These are phyloP conservation scores for Effrenium voratum DNA, from an alignment of 73 alveolate species.

Conservation along the genomic window DNA sequence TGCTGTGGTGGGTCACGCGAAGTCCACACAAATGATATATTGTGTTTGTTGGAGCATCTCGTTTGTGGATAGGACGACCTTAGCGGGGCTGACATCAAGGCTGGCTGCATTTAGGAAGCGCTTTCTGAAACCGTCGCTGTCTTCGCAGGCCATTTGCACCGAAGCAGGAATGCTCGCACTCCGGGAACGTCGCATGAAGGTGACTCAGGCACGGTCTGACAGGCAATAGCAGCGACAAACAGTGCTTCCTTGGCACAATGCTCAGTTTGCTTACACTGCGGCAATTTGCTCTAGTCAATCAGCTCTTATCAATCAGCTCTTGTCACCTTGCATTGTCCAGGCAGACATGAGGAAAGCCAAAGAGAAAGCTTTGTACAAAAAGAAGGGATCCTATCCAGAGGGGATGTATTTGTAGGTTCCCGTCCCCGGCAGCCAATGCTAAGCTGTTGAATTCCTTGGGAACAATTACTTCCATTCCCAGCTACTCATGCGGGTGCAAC, in stretches of 20 bases:
- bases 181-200: constrained; percentile 99
- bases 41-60: neutral
- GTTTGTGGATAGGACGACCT: constrained; percentile 54
- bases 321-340: constrained; percentile 88
- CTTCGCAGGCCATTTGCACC: constrained; percentile 98
- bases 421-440: neutral
- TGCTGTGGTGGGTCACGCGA: neutral
- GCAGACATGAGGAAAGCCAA: constrained; percentile 99
- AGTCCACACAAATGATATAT: neutral
- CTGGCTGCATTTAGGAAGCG: constrained; percentile 93
- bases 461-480: no score
- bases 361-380: constrained; percentile 99
- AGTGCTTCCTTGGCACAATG: neutral
- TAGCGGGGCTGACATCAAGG: constrained; percentile 99
- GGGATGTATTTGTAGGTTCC: constrained; percentile 98
- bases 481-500: no score
- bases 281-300: neutral
- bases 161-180: constrained; percentile 99
- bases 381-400: constrained; percentile 99
- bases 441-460: neutral
- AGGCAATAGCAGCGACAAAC: neutral
- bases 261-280: neutral
- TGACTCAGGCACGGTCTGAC: constrained; percentile 94
- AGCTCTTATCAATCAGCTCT: neutral
- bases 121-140: neutral